Base-by-base conservation (phyloP, 352 stramenopile genomes). In the Phytophthora tentaculata region DNA sequence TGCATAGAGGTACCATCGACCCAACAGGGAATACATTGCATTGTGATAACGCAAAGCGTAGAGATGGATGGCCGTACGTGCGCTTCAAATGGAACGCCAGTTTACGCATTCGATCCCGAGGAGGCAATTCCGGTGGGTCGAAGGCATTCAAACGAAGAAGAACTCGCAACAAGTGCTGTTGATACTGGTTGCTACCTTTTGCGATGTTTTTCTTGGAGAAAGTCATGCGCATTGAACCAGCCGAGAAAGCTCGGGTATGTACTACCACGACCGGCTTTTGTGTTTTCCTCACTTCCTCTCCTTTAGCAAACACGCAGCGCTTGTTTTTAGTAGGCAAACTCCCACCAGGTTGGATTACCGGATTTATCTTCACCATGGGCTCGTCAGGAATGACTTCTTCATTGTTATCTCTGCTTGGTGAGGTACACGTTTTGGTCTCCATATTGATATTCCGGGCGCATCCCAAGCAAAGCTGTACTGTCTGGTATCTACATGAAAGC, bases 31-130 rank as follows among this genome's bases (percentile, higher is more conserved):
- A 89, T 22, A 86, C 64, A 35, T 80, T 82, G n/a, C 59, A 72
- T 28, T 87, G 73, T 10, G 81, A 73, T 22, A 91, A 59, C 5
- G 78, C 81, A 28, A 88, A 81, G 17, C 83, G 76, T 24, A 88
- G 24, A 6, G 83, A 92, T 24, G 81, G 67, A 26, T 79, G 69
- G 9, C 83, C 81, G 26, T 66, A 88, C 20, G 55, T 69, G 4
- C 55, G 63, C 44, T 78, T 70, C 39, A 91, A 67, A 32, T 81
- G 61, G 9, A 76, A 60, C 2, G 72, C 78, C 12, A 92, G 49
- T 54, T 67, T 72, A 19, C 78, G 67, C 37, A 89, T 24, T 16
- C 59, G 64, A 45, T 89, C 59, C 48, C 56, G 64, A 51, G 51
- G 23, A 61, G 67, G 5, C 8, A 54, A 12, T n/a, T 58, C 64